A percentile compares a stretch with the other conserved stretches of the same genome.
phyloP scores from a whole-genome alignment of 352 stramenopile species.

The Phytophthora nicotianae region DNA sequence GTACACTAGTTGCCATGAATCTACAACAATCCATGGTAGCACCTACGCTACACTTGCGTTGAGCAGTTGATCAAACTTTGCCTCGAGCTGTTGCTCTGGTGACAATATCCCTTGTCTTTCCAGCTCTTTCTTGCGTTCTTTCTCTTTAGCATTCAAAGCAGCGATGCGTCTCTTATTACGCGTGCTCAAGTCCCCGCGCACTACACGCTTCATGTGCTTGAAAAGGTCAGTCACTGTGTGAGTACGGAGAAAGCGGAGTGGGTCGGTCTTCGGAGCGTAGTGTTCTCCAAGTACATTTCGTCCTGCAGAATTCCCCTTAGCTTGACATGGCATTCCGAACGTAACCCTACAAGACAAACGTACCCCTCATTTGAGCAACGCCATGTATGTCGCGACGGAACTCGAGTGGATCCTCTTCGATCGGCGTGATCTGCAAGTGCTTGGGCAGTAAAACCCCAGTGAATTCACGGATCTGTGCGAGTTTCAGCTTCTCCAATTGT shows the following conservation, averaged over 20 bases:
- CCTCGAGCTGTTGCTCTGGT: constrained; percentile 39
- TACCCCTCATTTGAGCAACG: constrained; percentile 25
- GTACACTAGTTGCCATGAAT: too few relatives aligned
- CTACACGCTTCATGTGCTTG: constrained; percentile 31
- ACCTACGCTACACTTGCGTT: constrained; percentile 16
- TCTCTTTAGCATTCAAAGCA: constrained; percentile 32
- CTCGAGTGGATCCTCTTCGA: constrained; percentile 34
- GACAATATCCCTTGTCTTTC: constrained; percentile 29
- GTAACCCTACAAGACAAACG: neutral
- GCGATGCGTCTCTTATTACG: constrained; percentile 39
- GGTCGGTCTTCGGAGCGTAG: constrained; percentile 22
- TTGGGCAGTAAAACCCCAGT: constrained; percentile 10
- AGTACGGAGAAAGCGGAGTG: constrained; percentile 26
- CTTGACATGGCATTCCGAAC: neutral
- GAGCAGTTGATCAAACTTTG: constrained; percentile 38
- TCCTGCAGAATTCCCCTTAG: constrained; percentile 10
- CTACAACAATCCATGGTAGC: neutral
- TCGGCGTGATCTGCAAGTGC: constrained; percentile 22
- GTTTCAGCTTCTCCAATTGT: constrained; percentile 9
- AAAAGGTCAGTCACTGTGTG: constrained; percentile 32
- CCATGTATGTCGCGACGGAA: constrained; percentile 29
- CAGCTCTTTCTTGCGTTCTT: constrained; percentile 29
- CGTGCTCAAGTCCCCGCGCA: constrained; percentile 33
- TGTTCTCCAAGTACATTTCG: constrained; percentile 35
- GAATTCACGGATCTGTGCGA: neutral